Evolutionary conservation across 352 stramenopile genomes (phyloP), one percentile per base, ranked within the genome.

Genomic region (Pythium vanterpoolii): DNA sequence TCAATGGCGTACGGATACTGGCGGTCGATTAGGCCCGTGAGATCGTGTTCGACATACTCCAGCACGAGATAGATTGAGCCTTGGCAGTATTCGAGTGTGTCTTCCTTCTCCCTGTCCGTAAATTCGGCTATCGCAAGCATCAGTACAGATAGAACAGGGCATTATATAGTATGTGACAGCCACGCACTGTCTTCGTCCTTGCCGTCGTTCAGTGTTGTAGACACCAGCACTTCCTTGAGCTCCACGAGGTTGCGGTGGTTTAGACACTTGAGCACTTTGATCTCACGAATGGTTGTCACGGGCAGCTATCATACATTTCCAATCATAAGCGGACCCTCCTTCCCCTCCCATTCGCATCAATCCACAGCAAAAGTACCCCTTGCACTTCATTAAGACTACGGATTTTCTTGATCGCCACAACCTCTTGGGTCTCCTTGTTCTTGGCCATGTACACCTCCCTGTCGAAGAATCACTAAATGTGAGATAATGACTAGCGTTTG

Each of bases 191-290:
- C 53, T 46, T 60, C 53, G 33, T 64, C 78, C 38, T 95, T 86
- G 47, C 89, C 83, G 39, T 96, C 88, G 23, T 92, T 88, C 50
- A 60, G 42, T 11, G 93, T 86, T 4, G 82, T 86, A 1, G 87
- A 94, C 1, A 96, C 86, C 2, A 99, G 91, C 43, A 99, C 93
- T 71, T 99, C 96, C 58, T 98, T 92, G 64, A 99, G 88, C 60
- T 92, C 81, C 23, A 99, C 93, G 56, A 99, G 78, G 72, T 98
- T 98, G 19, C 80, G 84, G 73, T 99, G 96, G 49, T 94, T 88
- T 5, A 99, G 77, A 69, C 87, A 90, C 72, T 98, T 98, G 51
- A 99, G 82, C 65, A 99, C 97, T 86, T 98, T 98, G 60, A 99
- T 99, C 78, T 99, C 96, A 13, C 96, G 89, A 63, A 99, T 96